A percentile compares a stretch with the other conserved stretches of the same genome.
Evolutionary conservation across 805 yeast species (phyloP).

Genomic region (Priceomyces fermenticarens): DNA sequence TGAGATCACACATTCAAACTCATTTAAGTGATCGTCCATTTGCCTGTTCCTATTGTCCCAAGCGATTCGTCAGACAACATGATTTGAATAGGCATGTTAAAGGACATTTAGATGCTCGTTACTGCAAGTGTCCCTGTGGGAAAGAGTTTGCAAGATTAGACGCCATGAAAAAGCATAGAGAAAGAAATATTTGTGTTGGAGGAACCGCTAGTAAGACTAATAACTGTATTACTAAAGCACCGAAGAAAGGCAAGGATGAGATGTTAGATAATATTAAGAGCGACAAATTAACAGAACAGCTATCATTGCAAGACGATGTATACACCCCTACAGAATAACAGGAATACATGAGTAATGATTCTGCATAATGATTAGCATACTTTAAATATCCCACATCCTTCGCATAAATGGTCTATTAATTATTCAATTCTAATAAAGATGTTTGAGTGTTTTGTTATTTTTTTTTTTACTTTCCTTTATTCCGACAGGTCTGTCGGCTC

Average conservation of each 20-base stretch:
- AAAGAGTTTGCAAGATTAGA: conserved; percentile 88
- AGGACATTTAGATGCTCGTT: conserved; percentile 74
- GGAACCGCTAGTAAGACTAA: conserved; percentile 41
- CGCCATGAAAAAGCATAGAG: conserved; percentile 78
- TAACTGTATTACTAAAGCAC: conserved; percentile 23
- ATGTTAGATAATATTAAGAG: conserved; percentile 11
- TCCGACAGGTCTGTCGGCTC: too few relatives aligned
- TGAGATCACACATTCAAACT: conserved; percentile 93
- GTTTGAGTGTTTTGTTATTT: too few relatives aligned
- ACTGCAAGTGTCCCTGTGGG: conserved; percentile 82
- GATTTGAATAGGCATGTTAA: conserved; percentile 88
- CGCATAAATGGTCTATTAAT: too few relatives aligned
- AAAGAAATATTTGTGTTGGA: conserved; percentile 78
- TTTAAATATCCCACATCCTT: too few relatives aligned
- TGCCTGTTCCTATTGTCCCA: conserved; percentile 70
- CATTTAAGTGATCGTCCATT: conserved; percentile 95
- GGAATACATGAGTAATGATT: too few relatives aligned
- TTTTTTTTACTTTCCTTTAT: too few relatives aligned
- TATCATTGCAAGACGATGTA: conserved; percentile 1
- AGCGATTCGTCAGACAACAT: conserved; percentile 92
- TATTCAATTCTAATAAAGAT: too few relatives aligned
- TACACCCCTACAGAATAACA: too few relatives aligned
- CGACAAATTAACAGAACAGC: conserved; percentile 9
- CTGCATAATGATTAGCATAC: too few relatives aligned
- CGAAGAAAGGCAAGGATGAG: conserved; percentile 7